These are phyloP conservation scores for Backusella parvicylindrica DNA, from an alignment of 192 early-diverging fungal species.

Conservation along the genomic window DNA sequence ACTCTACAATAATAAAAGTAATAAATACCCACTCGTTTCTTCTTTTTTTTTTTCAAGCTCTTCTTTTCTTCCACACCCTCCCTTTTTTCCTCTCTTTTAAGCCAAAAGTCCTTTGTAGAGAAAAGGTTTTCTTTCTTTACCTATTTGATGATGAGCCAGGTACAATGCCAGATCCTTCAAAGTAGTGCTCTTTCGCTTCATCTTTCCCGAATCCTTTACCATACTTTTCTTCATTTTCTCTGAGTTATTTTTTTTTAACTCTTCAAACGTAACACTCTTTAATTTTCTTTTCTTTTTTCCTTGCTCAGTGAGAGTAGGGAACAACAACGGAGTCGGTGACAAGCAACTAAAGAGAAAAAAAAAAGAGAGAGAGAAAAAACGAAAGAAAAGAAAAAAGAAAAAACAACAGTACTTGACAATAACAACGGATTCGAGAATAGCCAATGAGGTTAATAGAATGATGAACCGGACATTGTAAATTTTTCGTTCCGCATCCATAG, in stretches of 20 bases:
- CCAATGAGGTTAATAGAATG: not conserved
- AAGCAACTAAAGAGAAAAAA: not conserved
- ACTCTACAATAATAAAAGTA: slow-evolving; percentile 25
- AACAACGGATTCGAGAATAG: not conserved
- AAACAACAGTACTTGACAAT: not conserved
- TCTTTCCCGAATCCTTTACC: not conserved
- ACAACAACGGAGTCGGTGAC: not conserved
- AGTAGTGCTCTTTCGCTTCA: not conserved
- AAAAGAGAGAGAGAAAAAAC: not conserved
- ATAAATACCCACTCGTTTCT: not conserved
- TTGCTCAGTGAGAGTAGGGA: no score
- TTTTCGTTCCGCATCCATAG: not conserved
- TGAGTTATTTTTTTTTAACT: not conserved
- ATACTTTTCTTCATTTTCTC: slow-evolving; percentile 4
- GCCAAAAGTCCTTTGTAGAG: not conserved
- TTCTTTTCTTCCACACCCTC: not conserved
- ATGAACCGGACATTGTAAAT: not conserved
- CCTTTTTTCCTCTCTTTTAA: not conserved
- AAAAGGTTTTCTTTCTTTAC: slow-evolving; percentile 17
- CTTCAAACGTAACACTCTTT: not conserved
- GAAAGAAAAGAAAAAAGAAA: not conserved
- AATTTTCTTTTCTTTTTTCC: not conserved
- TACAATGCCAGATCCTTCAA: slow-evolving; percentile 19
- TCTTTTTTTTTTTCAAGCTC: not conserved
- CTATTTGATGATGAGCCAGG: slow-evolving; percentile 39